phyloP scores from a whole-genome alignment of 176 grass and related monocot genomes.

The Carex pumila region DNA sequence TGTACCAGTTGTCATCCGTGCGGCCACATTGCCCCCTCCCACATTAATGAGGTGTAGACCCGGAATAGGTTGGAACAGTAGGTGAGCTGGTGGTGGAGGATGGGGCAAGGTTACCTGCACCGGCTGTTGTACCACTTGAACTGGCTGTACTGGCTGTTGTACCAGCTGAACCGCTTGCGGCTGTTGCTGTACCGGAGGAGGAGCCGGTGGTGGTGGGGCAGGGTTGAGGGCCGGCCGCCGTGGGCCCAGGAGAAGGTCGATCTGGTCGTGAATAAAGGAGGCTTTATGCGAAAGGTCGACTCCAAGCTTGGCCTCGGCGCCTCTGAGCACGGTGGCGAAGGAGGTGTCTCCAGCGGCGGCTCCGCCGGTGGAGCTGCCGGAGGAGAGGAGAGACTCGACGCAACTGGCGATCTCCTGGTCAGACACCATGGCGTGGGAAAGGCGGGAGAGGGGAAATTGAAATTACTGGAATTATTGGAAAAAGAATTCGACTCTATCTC shows the following conservation, averaged over 20 bases:
- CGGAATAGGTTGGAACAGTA: conserved; percentile 34
- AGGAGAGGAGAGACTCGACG: conserved; percentile 67
- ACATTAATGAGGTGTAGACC: conserved; percentile 34
- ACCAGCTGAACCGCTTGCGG: background rate
- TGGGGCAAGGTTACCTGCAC: conserved; percentile 30
- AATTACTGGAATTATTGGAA: background rate
- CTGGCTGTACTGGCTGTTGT: background rate
- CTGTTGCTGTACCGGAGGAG: background rate
- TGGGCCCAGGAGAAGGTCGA: conserved; percentile 76
- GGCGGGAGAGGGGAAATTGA: conserved; percentile 9
- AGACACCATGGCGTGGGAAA: conserved; percentile 66
- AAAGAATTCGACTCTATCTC: background rate
- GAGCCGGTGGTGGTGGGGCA: background rate
- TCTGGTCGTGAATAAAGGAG: conserved; percentile 84
- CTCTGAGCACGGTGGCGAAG: conserved; percentile 48
- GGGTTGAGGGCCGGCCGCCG: conserved; percentile 25
- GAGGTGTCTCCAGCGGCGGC: conserved; percentile 31
- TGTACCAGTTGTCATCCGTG: background rate
- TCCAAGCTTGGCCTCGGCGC: conserved; percentile 73
- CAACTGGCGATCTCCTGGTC: conserved; percentile 92
- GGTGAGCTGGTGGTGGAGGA: conserved; percentile 33
- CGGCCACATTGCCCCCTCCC: conserved; percentile 2
- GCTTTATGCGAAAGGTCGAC: conserved; percentile 90
- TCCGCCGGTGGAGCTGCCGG: background rate
- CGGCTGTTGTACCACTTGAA: conserved; percentile 20